A percentile compares a stretch with the other conserved stretches of the same genome.
phyloP scores from a whole-genome alignment of 2,329 filamentous ascomycete genomes.

The Plectosphaerella plurivora region DNA sequence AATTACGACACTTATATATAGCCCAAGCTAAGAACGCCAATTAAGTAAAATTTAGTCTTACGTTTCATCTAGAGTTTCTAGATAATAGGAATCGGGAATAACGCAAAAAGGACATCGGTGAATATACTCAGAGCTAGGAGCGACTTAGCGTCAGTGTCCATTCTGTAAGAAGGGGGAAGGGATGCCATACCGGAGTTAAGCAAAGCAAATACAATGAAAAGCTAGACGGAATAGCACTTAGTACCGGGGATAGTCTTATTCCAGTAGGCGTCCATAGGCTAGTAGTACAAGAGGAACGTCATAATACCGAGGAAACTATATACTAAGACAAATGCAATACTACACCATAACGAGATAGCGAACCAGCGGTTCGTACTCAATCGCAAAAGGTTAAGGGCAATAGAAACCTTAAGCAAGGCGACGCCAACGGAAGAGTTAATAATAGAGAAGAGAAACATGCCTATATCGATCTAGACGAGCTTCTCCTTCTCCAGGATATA shows the following conservation, averaged over 20 bases:
- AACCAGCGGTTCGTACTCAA: slow-evolving; percentile 15
- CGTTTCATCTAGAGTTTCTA: slow-evolving; percentile 20
- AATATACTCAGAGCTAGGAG: slow-evolving; percentile 21
- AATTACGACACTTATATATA: slow-evolving; percentile 17
- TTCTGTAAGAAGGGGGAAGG: no score
- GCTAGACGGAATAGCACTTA: no score
- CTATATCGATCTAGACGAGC: background rate
- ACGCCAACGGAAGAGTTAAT: slow-evolving; percentile 14
- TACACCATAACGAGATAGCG: slow-evolving; percentile 12
- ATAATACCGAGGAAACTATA: slow-evolving; percentile 1
- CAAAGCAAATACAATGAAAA: slow-evolving; percentile 2
- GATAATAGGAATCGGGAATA: slow-evolving; percentile 23
- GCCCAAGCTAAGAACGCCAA: slow-evolving; percentile 22
- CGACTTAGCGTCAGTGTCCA: background rate
- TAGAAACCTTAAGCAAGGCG: slow-evolving; percentile 15
- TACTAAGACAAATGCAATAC: background rate
- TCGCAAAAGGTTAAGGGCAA: slow-evolving; percentile 14
- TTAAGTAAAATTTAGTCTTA: slow-evolving; percentile 18
- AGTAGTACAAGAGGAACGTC: slow-evolving; percentile 7
- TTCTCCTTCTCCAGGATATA: no score
- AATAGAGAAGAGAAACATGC: slow-evolving; percentile 13
- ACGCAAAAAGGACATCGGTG: slow-evolving; percentile 21
- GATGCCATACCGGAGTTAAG: slow-evolving; percentile 14
- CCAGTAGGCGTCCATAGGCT: background rate
- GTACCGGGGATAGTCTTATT: background rate